Evolutionary conservation across 176 grass and related monocot genomes (phyloP), one percentile per base, ranked within the genome.

Genomic region (Carex scoparia): DNA sequence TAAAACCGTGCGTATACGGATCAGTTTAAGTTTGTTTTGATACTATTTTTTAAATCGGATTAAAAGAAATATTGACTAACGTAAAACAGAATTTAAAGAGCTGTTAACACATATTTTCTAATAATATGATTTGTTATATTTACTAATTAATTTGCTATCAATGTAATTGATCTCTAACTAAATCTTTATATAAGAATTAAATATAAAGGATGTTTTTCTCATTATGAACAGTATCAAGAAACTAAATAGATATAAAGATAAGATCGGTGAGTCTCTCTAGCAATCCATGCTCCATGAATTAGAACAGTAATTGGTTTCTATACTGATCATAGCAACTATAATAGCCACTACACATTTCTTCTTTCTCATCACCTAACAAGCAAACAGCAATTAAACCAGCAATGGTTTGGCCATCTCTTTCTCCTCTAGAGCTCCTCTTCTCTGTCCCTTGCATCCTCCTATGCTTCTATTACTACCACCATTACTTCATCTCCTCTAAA

Each of bases 401-500:
- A 48, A 74, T 58, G 64, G 56, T 63, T 4, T 59, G 28, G 54
- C 73, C 63, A 55, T 16, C 63, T 38, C 12, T 87, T 40, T 84
- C 87, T 59, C 71, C 81, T 23, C 69, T 89, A 0, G 87, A 87
- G 69, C 65, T 85, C 13, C 64, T 84, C 69, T 12, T 85, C 84
- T 77, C 72, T 5, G 16, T 78, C 72, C 59, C 61, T 54, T 86
- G 69, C 14, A 44, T 86, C 84, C 28, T 84, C 37, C 27, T 85
- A 33, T 33, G 76, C 69, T 19, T 63, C 28, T 38, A 72, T 55
- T 77, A 23, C n/a, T 85, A 85, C 44, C 89, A 81, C 79, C 69
- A 64, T 84, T 86, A 54, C 79, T 88, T 85, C 83, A 67, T 69
- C 60, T 61, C 42, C 5, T 86, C 83, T 18, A 91, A 82, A 82